phyloP scores from a whole-genome alignment of 73 alveolate species.

The Symbiodinium pilosum region DNA sequence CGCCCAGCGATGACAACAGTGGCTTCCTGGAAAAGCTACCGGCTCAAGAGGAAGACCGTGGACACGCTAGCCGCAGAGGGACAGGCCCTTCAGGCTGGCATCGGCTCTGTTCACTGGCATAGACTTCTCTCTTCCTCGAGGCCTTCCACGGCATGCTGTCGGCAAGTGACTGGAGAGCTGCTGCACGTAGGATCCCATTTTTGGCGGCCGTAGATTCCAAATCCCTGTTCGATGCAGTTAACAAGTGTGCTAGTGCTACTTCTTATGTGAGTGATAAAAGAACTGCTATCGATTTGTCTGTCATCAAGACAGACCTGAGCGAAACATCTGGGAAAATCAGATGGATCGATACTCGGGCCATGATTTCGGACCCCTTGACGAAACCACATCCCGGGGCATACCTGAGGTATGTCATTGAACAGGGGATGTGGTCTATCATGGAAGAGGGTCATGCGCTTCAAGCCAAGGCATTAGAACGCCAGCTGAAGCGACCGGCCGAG shows the following conservation, averaged over 20 bases:
- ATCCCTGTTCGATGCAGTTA: not conserved
- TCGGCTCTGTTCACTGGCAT: not conserved
- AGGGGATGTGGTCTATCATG: not conserved
- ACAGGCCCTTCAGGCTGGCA: not conserved
- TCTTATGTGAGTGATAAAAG: not conserved
- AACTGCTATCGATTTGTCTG: not conserved
- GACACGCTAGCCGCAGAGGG: constrained; percentile 20
- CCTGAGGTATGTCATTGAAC: not conserved
- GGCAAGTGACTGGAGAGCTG: not conserved
- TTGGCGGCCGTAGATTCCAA: not conserved
- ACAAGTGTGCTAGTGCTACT: not conserved
- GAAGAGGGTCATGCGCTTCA: not conserved
- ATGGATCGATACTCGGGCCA: not conserved
- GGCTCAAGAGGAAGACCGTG: not conserved
- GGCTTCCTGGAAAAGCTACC: constrained; percentile 4
- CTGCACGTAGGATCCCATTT: not conserved
- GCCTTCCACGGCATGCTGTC: not conserved
- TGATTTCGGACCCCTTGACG: not conserved
- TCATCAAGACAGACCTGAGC: not conserved
- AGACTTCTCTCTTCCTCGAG: not conserved
- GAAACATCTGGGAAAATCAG: not conserved
- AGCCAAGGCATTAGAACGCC: not conserved
- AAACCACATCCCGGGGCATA: not conserved
- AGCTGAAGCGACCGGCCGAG: not conserved
- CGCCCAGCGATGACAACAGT: not conserved